A percentile compares a stretch with the other conserved stretches of the same genome.
phyloP scores from a whole-genome alignment of 2,329 filamentous ascomycete species.

The Cadophora sp. region DNA sequence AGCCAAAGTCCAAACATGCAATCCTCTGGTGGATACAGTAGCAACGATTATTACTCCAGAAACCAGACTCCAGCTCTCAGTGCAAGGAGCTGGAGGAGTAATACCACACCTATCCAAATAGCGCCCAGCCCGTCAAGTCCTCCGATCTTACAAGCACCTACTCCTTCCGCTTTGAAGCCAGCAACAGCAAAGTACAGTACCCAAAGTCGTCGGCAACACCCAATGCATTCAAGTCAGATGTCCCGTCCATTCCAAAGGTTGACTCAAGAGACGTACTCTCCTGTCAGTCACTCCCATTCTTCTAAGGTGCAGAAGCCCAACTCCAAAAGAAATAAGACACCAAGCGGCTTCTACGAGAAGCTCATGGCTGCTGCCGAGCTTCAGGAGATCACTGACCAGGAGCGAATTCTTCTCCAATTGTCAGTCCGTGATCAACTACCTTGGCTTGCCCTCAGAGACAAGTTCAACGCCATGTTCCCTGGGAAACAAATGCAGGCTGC shows the following conservation, averaged over 20 bases:
- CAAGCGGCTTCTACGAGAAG: slow-evolving; percentile 24
- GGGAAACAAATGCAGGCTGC: slow-evolving; percentile 41
- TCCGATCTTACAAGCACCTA: slow-evolving; percentile 36
- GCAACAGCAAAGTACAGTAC: slow-evolving; percentile 25
- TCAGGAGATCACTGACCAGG: slow-evolving; percentile 40
- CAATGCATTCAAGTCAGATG: slow-evolving; percentile 36
- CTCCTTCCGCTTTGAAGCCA: slow-evolving; percentile 29
- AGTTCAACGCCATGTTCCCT: slow-evolving; percentile 42
- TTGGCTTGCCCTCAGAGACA: slow-evolving; percentile 45
- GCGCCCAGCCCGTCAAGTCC: slow-evolving; percentile 6
- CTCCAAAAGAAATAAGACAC: slow-evolving; percentile 37
- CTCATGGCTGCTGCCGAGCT: slow-evolving; percentile 12
- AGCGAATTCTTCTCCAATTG: slow-evolving; percentile 44
- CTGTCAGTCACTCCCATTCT: neutral
- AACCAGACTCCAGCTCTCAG: slow-evolving; percentile 10
- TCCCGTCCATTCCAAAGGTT: slow-evolving; percentile 33
- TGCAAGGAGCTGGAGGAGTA: neutral
- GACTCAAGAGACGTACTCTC: slow-evolving; percentile 18
- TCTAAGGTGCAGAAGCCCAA: slow-evolving; percentile 23
- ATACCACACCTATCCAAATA: slow-evolving; percentile 27
- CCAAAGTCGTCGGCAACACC: slow-evolving; percentile 31
- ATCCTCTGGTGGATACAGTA: slow-evolving; percentile 31
- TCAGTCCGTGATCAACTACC: slow-evolving; percentile 42
- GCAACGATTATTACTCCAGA: slow-evolving; percentile 23
- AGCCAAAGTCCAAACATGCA: slow-evolving; percentile 32